Evolutionary conservation across 345 rosid species (phyloP), one percentile per base, ranked within the genome.

Genomic region (Geranium brycei): DNA sequence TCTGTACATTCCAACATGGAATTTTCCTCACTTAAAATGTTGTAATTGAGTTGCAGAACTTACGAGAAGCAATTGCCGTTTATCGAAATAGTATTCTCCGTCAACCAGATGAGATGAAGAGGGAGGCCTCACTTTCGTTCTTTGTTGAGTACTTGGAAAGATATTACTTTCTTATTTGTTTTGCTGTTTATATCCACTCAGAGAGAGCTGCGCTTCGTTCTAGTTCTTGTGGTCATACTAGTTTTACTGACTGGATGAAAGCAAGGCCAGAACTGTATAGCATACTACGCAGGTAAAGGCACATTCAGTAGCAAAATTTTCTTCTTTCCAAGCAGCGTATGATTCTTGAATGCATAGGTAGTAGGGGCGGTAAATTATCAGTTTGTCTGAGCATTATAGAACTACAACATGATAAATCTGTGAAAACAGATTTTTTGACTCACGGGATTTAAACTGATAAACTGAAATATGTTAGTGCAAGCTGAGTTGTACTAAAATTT

Each of bases 211-310:
- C 83, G 51, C 87, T 88, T 41, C 83, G 80, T 70, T 86, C 95
- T 76, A 83, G 83, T 78, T 86, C 87, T 67, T 73, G 75, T 68
- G 83, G 80, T 64, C 84, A 80, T 68, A 87, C 87, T 80, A 80
- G 89, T 81, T 92, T 89, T 79, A 72, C 93, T 80, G 99, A 89
- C 75, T 92, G 99, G 99, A 92, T 92, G 99, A 84, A 80, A 78
- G 97, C 99, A 63, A 85, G 99, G 75, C 99, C 99, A 51, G 99
- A 92, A 76, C 80, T 92, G 59, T 92, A 89, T 64, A 89, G 96
- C 80, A 92, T 92, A 70, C 82, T 92, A 69, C 91, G 93, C 65
- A 87, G 99, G 99, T 92, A 82, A 72, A 67, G 35, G 15, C 53
- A 47, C 3, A 3, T 47, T 47, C 53, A 7, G 12, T 47, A 8